Conservation (phyloP, 768 basidiomycete species). For the Hericium rajendrae region DNA sequence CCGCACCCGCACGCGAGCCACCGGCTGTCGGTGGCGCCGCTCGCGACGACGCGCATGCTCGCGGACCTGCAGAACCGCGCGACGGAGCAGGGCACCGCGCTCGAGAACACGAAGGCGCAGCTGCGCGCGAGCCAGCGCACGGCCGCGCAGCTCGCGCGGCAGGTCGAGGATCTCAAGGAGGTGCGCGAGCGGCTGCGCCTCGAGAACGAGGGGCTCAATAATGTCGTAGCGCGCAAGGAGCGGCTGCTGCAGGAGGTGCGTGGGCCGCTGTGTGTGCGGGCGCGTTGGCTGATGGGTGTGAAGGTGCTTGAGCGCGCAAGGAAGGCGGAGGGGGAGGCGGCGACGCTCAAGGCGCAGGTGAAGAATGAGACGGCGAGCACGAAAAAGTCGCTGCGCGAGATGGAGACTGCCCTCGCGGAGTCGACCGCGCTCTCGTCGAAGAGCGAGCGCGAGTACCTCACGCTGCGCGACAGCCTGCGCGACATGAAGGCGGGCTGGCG, state of each 20-base stretch:
- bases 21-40: conserved; percentile 54
- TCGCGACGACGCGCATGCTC: conserved; percentile 79
- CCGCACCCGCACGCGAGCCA: conserved; percentile 27
- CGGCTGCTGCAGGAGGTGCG: conserved; percentile 74
- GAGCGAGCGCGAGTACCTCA: conserved; percentile 75
- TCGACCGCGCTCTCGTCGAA: conserved; percentile 71
- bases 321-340: conserved; percentile 73
- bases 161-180: conserved; percentile 85
- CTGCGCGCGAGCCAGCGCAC: conserved; percentile 71
- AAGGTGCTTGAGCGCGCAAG: conserved; percentile 78
- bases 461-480: conserved; percentile 68
- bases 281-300: not conserved
- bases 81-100: conserved; percentile 62
- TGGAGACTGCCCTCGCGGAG: conserved; percentile 67
- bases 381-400: conserved; percentile 71
- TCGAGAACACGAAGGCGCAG: conserved; percentile 83
- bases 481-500: conserved; percentile 67
- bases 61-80: conserved; percentile 83
- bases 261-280: not conserved
- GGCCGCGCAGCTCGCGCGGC: conserved; percentile 76
- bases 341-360: conserved; percentile 57
- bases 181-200: conserved; percentile 70
- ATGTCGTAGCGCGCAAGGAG: conserved; percentile 83
- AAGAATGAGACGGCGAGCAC: conserved; percentile 63
- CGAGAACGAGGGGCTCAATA: conserved; percentile 84